Evolutionary conservation across 352 stramenopile species (phyloP), one percentile per base, ranked within the genome.

Genomic region (Thraustochytrium sp.): DNA sequence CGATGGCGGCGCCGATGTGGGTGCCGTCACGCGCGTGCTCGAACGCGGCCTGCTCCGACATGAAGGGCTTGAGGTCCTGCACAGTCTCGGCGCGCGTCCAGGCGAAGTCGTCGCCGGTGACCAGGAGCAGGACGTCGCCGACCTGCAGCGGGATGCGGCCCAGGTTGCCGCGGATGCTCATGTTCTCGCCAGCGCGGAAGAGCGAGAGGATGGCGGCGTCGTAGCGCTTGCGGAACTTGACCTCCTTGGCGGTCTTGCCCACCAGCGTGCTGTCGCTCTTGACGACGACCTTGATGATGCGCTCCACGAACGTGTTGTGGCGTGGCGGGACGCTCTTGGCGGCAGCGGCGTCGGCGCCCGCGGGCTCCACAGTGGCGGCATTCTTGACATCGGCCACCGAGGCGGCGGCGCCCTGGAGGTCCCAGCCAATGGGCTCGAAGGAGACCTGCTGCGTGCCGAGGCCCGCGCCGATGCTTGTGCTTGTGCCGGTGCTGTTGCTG

Each of bases 181-280:
- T 31, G 9, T 72, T 21, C 34, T 72, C 59, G 40, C 59, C 59
- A n/a, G 89, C 87, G n/a, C 89, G 84, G 65, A 91, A 88, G 51
- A 92, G 86, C n/a, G 89, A 86, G 82, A 92, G 90, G 0, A 92
- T 89, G 54, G 88, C 89, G 42, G 87, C 88, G 74, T 89, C 88
- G 84, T 90, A 92, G 44, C 74, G 83, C 16, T 85, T 90, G 61
- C 88, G 80, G 82, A 92, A 92, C 34, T 72, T 63, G 49, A 89
- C 51, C 55, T 91, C 87, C 68, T 86, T 89, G 2, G 89, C 86
- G 34, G 88, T 90, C 61, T 90, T 90, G 18, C 89, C 88, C 31
- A 89, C 87, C 26, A 92, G 82, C 26, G 86, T 86, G 9, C 87
- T 86, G 75, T 87, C 86, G 37, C 82, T 86, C 8, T 85, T 80